These are phyloP conservation scores for Turritis glabra DNA, from an alignment of 345 rosid genomes.

Conservation along the genomic window DNA sequence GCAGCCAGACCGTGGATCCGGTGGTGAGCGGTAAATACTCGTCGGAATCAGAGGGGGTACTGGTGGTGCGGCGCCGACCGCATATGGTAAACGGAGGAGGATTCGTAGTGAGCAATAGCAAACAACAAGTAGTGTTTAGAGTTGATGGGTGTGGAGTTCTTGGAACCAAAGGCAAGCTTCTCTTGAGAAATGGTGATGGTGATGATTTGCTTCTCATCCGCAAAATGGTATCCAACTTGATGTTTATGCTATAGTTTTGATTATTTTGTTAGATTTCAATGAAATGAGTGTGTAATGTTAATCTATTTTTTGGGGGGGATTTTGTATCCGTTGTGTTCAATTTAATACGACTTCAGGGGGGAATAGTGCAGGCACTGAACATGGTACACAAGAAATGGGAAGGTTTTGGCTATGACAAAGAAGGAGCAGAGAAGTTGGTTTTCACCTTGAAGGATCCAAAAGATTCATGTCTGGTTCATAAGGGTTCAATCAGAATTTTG, in stretches of 20 bases:
- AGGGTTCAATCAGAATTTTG: constrained; percentile 46
- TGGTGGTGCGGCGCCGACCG: constrained; percentile 73
- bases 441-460: constrained; percentile 68
- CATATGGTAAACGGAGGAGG: constrained; percentile 72
- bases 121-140: constrained; percentile 60
- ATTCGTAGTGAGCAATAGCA: constrained; percentile 68
- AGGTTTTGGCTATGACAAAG: constrained; percentile 58
- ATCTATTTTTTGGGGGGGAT: not conserved
- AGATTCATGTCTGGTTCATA: constrained; percentile 45
- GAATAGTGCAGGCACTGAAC: constrained; percentile 69
- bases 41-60: constrained; percentile 48
- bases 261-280: not conserved
- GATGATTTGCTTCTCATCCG: constrained; percentile 68
- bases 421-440: constrained; percentile 55
- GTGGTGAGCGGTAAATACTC: constrained; percentile 64
- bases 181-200: constrained; percentile 54
- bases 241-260: not conserved
- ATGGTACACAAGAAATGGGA: constrained; percentile 71
- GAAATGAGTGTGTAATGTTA: not conserved
- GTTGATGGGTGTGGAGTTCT: constrained; percentile 84
- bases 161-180: constrained; percentile 58
- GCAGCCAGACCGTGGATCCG: constrained; percentile 30
- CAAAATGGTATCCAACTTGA: constrained; percentile 53
- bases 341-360: constrained; percentile 43
- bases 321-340: not conserved